Evolutionary conservation across 2,329 filamentous ascomycete genomes (phyloP).

Genomic region (Cercospora nicotianae): DNA sequence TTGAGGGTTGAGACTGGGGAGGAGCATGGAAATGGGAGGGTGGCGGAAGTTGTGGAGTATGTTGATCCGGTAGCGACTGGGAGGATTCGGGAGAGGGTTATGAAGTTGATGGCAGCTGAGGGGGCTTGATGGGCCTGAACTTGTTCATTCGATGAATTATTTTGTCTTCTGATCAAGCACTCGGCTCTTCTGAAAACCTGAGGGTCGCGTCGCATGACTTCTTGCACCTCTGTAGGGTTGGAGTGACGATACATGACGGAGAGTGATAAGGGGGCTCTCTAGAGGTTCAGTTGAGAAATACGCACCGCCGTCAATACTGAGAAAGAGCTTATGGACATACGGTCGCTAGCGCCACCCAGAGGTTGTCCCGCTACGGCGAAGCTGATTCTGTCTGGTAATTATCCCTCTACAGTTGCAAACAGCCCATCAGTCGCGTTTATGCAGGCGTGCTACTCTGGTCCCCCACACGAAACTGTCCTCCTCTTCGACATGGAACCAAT

Average conservation of each 20-base stretch:
- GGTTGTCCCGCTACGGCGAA: no score
- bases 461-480: no score
- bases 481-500: no score
- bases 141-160: not conserved
- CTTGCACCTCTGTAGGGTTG: not conserved
- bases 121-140: not conserved
- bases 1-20: conserved; percentile 18
- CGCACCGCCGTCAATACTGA: no score
- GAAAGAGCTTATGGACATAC: no score
- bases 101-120: not conserved
- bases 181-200: not conserved
- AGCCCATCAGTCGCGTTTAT: no score
- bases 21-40: not conserved
- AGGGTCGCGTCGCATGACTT: not conserved
- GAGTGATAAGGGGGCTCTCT: not conserved
- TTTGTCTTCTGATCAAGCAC: not conserved
- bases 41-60: conserved; percentile 21
- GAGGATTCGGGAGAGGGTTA: conserved; percentile 21
- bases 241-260: not conserved
- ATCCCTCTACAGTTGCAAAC: no score
- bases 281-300: no score
- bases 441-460: no score
- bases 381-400: no score
- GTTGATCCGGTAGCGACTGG: conserved; percentile 25
- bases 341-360: no score